phyloP scores from a whole-genome alignment of 176 grass and related monocot genomes.

The Avena eriantha region DNA sequence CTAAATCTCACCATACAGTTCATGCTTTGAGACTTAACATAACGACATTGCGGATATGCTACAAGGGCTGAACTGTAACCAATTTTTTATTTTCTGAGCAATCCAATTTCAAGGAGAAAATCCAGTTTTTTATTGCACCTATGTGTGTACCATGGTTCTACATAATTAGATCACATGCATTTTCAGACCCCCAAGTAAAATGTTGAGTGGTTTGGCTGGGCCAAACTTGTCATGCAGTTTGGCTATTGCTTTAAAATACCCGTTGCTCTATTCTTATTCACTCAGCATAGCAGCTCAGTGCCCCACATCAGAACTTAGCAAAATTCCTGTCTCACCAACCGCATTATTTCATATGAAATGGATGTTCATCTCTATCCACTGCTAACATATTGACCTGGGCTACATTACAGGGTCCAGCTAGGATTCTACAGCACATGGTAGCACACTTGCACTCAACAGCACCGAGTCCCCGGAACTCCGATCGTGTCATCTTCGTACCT shows the following conservation, averaged over 20 bases:
- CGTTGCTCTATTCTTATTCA: background rate
- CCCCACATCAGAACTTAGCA: background rate
- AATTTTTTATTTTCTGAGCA: background rate
- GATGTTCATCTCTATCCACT: constrained; percentile 11
- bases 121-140: background rate
- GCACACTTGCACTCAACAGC: constrained; percentile 26
- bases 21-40: background rate
- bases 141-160: background rate
- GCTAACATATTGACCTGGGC: constrained; percentile 27
- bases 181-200: background rate
- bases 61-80: background rate
- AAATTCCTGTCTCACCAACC: background rate
- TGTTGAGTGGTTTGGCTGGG: background rate
- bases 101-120: background rate
- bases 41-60: background rate
- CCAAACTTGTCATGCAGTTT: background rate
- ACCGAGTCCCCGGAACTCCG: constrained; percentile 13
- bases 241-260: background rate
- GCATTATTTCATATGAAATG: background rate
- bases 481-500: background rate
- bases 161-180: background rate
- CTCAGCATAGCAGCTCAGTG: background rate
- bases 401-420: constrained; percentile 39
- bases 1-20: background rate
- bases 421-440: constrained; percentile 34